These are phyloP conservation scores for Leptographium lundbergii DNA, from an alignment of 2,329 filamentous ascomycete genomes.

Conservation along the genomic window DNA sequence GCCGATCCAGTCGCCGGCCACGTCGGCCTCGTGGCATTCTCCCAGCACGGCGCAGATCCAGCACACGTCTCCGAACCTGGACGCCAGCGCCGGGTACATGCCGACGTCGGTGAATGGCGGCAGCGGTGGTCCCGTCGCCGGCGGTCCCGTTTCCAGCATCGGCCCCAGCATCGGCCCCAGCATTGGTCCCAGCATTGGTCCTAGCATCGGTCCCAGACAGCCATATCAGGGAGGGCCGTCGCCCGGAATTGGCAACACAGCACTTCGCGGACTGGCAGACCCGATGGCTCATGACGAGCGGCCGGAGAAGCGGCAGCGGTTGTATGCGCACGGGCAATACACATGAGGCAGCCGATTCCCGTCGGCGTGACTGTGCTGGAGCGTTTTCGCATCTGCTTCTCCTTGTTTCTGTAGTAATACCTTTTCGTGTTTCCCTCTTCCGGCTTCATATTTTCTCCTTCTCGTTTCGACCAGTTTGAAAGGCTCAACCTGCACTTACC, in stretches of 20 bases:
- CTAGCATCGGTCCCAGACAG: constrained; percentile 10
- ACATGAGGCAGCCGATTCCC: not conserved
- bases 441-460: not conserved
- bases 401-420: not conserved
- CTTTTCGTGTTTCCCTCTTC: not conserved
- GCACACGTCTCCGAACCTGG: constrained; percentile 35
- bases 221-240: constrained; percentile 8
- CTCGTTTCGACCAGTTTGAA: constrained; percentile 1
- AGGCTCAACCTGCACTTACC: constrained; percentile 2
- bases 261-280: constrained; percentile 21
- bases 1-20: constrained; percentile 40
- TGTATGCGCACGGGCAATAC: constrained; percentile 25
- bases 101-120: constrained; percentile 29
- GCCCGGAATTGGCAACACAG: constrained; percentile 18
- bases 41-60: constrained; percentile 32
- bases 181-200: no score
- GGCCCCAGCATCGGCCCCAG: constrained; percentile 14
- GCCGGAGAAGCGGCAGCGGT: constrained; percentile 40
- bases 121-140: not conserved
- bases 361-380: not conserved
- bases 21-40: constrained; percentile 36
- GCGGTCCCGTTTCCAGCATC: not conserved
- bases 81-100: constrained; percentile 31
- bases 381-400: not conserved
- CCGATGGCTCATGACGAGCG: constrained; percentile 24